Base-by-base conservation (phyloP, 352 stramenopile genomes). In the Pythium rishiriense region DNA sequence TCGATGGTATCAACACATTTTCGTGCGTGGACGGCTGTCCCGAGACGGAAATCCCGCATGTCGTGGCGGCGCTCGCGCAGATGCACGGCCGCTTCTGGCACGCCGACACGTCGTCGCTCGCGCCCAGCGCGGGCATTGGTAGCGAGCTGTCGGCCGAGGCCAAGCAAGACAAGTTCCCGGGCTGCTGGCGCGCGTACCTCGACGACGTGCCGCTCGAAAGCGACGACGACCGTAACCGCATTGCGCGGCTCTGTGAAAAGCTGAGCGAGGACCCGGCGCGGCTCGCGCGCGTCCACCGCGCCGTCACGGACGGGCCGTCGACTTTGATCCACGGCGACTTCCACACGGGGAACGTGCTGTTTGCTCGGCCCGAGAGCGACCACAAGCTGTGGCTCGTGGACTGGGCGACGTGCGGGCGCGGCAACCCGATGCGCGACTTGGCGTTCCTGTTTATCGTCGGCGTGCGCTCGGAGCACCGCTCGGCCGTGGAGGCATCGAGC, bases 371-470 rank as follows among this genome's bases (percentile, higher is more conserved):
- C 15, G 11, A 49, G 5, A 51, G 50, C 17, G 21, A 46, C n/a
- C 15, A 1, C 14, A 41, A 21, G 3, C 79, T 79, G 28, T 91
- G 80, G 81, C 80, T 94, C 7, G 60, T 94, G 41, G 85, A 94
- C 69, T 94, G 85, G 85, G 83, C 85, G 46, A 92, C 85, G 26
- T 91, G 81, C 35, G 85, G 85, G 37, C 76, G 68, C 12, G 83
- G 83, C 5, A 92, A 94, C 47, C 83, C 85, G 12, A 71, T 94
- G 69, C 83, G 85, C 26, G 85, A 94, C 54, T 57, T 94, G 15
- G 83, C 77, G 21, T 94, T 94, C 70, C 87, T 94, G 54, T 94
- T 94, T 49, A 88, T 91, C 47, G 83, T 94, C 15, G 87, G 85
- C 63, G 83, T 92, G 21, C 72, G 74, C 21, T 60, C 76, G 1